These are phyloP conservation scores for Calonectria hawksworthii DNA, from an alignment of 2,329 filamentous ascomycete genomes.

Conservation along the genomic window DNA sequence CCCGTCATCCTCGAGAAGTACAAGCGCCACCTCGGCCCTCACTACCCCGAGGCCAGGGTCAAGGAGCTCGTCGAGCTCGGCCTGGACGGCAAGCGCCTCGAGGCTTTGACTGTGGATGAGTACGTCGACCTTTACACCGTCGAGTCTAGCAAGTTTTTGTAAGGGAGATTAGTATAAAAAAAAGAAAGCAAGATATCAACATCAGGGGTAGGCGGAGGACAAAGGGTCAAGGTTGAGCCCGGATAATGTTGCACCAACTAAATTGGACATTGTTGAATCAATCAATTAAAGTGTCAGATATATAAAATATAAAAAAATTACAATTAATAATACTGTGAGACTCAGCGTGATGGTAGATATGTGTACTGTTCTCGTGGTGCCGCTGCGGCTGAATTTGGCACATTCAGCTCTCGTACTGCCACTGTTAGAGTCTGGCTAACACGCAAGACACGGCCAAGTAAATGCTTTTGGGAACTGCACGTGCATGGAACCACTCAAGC, in stretches of 20 bases:
- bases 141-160: conserved; percentile 72
- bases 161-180: conserved; percentile 33
- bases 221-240: conserved; percentile 25
- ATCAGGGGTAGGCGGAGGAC: conserved; percentile 25
- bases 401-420: neutral
- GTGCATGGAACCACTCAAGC: neutral
- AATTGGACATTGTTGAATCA: neutral
- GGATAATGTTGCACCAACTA: conserved; percentile 28
- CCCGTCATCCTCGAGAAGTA: conserved; percentile 97
- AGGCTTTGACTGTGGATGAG: conserved; percentile 87
- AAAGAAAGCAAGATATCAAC: neutral
- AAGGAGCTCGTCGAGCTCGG: conserved; percentile 87
- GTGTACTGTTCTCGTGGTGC: neutral
- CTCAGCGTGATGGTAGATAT: neutral
- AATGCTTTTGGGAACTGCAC: conserved; percentile 4
- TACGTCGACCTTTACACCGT: conserved; percentile 88
- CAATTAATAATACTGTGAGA: neutral
- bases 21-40: conserved; percentile 89
- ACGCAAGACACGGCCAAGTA: neutral
- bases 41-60: conserved; percentile 83
- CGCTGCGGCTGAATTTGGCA: neutral
- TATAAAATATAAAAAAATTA: conserved; percentile 22
- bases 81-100: conserved; percentile 80
- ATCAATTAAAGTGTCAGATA: neutral
- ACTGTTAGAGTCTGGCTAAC: neutral